Percentiles rank a stretch among this genome's conserved stretches.
phyloP scores from a whole-genome alignment of 768 basidiomycete genomes.

The Hypholoma sublateritium region DNA sequence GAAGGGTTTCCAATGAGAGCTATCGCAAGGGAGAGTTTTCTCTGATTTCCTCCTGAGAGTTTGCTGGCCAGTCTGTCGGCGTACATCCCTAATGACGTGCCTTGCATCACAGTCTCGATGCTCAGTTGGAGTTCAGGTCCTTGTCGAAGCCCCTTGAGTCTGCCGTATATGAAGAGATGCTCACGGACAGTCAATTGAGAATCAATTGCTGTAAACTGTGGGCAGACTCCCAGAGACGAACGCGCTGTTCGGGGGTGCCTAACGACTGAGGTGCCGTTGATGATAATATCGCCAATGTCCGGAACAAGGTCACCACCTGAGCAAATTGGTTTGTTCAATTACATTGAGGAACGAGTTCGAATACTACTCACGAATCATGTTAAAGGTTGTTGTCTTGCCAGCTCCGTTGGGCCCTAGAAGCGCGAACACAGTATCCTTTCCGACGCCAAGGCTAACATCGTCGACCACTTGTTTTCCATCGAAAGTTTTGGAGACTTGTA shows the following conservation, averaged over 20 bases:
- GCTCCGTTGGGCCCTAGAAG: constrained; percentile 83
- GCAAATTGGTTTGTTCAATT: not conserved
- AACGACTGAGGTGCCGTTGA: constrained; percentile 66
- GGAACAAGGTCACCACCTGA: constrained; percentile 69
- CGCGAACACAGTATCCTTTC: constrained; percentile 62
- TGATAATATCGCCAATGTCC: constrained; percentile 65
- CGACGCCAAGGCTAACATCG: constrained; percentile 69
- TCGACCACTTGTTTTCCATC: constrained; percentile 61
- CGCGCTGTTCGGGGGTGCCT: constrained; percentile 64
- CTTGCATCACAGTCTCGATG: constrained; percentile 55
- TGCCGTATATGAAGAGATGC: constrained; percentile 70
- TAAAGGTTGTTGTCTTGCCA: constrained; percentile 82
- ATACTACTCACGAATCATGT: constrained; percentile 66
- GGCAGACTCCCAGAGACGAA: constrained; percentile 75
- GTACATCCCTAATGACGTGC: constrained; percentile 58
- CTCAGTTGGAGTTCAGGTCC: constrained; percentile 51
- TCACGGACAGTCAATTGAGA: constrained; percentile 75
- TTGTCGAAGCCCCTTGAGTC: constrained; percentile 63
- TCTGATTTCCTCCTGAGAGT: constrained; percentile 77
- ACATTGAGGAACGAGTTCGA: not conserved
- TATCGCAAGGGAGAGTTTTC: constrained; percentile 75
- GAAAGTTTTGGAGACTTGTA: constrained; percentile 64
- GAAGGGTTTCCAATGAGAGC: constrained; percentile 75
- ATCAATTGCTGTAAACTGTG: constrained; percentile 84
- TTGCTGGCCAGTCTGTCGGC: constrained; percentile 72